Conservation (phyloP, 2,329 filamentous ascomycete species). For the Madurella mycetomatis region DNA sequence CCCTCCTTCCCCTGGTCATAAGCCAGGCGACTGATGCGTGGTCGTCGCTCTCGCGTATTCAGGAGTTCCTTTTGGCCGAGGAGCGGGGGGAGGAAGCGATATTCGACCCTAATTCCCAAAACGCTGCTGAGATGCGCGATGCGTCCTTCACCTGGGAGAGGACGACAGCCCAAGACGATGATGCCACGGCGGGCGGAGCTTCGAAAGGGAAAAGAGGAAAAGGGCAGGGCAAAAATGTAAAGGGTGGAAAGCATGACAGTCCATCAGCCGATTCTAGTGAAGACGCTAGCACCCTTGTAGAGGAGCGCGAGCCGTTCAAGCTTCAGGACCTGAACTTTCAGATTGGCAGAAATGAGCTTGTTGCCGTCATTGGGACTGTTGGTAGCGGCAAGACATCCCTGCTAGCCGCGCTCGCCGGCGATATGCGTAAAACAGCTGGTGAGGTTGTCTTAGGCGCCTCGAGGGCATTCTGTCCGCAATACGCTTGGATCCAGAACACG, state of each 20-base stretch:
- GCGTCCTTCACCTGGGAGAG: constrained; percentile 88
- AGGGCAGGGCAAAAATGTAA: constrained; percentile 26
- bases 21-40: constrained; percentile 87
- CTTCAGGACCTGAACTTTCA: constrained; percentile 63
- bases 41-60: constrained; percentile 76
- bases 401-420: constrained; percentile 81
- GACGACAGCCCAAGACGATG: constrained; percentile 51
- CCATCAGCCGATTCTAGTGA: constrained; percentile 44
- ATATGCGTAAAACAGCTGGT: constrained; percentile 82
- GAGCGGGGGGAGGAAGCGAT: constrained; percentile 71
- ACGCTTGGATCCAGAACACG: constrained; percentile 95
- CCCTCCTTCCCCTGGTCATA: constrained; percentile 81
- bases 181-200: constrained; percentile 39
- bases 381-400: constrained; percentile 88
- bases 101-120: constrained; percentile 51
- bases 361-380: constrained; percentile 84
- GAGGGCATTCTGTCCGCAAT: constrained; percentile 89
- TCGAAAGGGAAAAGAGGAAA: constrained; percentile 40
- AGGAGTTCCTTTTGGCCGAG: constrained; percentile 83
- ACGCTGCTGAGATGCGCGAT: constrained; percentile 66
- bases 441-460: constrained; percentile 71
- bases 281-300: constrained; percentile 52
- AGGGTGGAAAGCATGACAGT: constrained; percentile 31
- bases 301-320: constrained; percentile 65
- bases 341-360: constrained; percentile 69